phyloP scores from a whole-genome alignment of 805 yeast genomes.

The Candida schatavii region DNA sequence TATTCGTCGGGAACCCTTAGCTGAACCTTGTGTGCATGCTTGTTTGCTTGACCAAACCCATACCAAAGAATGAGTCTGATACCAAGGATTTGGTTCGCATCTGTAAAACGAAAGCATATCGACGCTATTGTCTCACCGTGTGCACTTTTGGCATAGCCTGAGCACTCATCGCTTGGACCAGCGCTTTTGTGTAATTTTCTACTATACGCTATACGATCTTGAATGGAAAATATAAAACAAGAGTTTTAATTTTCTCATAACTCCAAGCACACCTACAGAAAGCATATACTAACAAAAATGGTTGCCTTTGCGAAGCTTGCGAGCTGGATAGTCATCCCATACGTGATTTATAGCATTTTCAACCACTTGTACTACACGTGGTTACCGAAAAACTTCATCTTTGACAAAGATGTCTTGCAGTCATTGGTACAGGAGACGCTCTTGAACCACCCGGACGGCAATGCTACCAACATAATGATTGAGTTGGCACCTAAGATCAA shows the following conservation, averaged over 20 bases:
- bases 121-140: no score
- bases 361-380: conserved; percentile 51
- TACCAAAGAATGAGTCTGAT: no score
- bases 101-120: no score
- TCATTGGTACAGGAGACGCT: conserved; percentile 55
- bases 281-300: neutral
- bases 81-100: no score
- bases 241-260: no score
- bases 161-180: no score
- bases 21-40: no score
- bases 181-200: conserved; percentile 1
- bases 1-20: no score
- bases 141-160: no score
- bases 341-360: conserved; percentile 28
- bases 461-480: conserved; percentile 60
- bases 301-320: conserved; percentile 12
- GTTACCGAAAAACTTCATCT: conserved; percentile 70
- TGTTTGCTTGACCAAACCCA: no score
- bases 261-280: no score
- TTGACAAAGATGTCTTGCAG: conserved; percentile 64
- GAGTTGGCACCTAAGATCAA: conserved; percentile 60
- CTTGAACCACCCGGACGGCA: conserved; percentile 50
- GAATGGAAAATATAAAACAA: no score
- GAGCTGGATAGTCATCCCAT: conserved; percentile 13
- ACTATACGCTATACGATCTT: conserved; percentile 1